phyloP scores from a whole-genome alignment of 208 protist species.

The Acanthamoeba royreba region DNA sequence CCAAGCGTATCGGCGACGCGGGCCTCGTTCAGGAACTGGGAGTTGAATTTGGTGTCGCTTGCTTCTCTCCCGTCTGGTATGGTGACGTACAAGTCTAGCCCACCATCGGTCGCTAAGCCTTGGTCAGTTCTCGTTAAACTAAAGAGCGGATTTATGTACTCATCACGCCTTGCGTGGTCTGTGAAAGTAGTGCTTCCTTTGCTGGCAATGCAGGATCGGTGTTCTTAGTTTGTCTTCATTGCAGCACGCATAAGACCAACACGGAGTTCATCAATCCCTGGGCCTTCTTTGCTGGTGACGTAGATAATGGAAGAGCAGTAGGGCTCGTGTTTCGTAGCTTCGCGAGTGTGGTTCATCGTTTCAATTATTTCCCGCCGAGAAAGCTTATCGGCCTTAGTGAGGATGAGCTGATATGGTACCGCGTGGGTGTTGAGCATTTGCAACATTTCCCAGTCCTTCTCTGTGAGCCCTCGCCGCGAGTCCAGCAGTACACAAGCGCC shows the following conservation, averaged over 20 bases:
- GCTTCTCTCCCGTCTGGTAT: no score
- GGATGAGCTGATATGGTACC: background rate
- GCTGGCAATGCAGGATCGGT: no score
- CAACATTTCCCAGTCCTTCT: background rate
- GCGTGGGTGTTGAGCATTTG: constrained; percentile 5
- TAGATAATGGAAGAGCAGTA: background rate
- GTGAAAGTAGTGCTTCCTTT: no score
- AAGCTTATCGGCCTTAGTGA: constrained; percentile 46
- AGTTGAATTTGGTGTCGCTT: no score
- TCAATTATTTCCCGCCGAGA: background rate
- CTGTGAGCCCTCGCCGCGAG: background rate
- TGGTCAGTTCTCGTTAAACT: no score
- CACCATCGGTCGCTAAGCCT: no score
- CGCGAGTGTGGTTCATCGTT: background rate
- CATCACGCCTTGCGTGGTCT: background rate
- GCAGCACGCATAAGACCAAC: background rate
- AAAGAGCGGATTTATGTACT: no score
- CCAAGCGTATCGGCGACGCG: no score
- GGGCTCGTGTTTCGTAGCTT: background rate
- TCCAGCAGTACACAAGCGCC: background rate
- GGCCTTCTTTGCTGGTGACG: constrained; percentile 19
- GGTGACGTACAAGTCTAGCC: no score
- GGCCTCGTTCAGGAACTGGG: no score
- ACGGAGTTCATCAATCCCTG: background rate
- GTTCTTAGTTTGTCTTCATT: background rate